phyloP scores from a whole-genome alignment of 805 yeast genomes.

The Isabelozyma heimii region DNA sequence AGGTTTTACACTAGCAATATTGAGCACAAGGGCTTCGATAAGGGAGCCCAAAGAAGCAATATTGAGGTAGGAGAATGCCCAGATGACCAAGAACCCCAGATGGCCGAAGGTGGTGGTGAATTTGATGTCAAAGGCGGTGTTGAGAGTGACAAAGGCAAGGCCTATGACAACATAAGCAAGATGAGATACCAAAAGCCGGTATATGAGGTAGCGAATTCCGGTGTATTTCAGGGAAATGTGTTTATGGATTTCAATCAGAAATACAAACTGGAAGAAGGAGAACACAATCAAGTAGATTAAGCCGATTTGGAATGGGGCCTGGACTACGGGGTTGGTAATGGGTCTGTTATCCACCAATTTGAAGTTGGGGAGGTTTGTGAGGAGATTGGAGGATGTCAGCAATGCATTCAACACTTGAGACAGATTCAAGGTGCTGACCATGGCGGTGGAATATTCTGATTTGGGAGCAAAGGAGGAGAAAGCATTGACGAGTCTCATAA shows the following conservation, averaged over 20 bases:
- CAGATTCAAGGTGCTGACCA: slow-evolving; percentile 10
- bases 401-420: slow-evolving; percentile 6
- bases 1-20: slow-evolving; percentile 19
- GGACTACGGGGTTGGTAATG: slow-evolving; percentile 18
- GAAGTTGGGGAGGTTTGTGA: slow-evolving; percentile 24
- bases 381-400: slow-evolving; percentile 16
- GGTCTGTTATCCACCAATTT: slow-evolving; percentile 20
- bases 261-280: slow-evolving; percentile 32
- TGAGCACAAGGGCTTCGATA: slow-evolving; percentile 24
- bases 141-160: slow-evolving; percentile 25
- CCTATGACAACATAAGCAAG: slow-evolving; percentile 23
- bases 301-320: slow-evolving; percentile 33
- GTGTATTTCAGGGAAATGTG: slow-evolving; percentile 23
- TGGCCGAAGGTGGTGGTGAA: slow-evolving; percentile 21
- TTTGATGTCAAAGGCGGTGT: slow-evolving; percentile 24
- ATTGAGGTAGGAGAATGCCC: slow-evolving; percentile 26
- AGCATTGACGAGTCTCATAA: slow-evolving; percentile 11
- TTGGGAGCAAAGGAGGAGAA: slow-evolving; percentile 14
- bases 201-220: slow-evolving; percentile 21
- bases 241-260: slow-evolving; percentile 22
- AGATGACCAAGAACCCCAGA: slow-evolving; percentile 31
- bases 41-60: slow-evolving; percentile 30
- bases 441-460: slow-evolving; percentile 13
- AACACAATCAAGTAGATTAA: slow-evolving; percentile 29
- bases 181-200: slow-evolving; percentile 25